phyloP scores from a whole-genome alignment of 2,329 filamentous ascomycete species.

The Pseudogymnoascus destructans region DNA sequence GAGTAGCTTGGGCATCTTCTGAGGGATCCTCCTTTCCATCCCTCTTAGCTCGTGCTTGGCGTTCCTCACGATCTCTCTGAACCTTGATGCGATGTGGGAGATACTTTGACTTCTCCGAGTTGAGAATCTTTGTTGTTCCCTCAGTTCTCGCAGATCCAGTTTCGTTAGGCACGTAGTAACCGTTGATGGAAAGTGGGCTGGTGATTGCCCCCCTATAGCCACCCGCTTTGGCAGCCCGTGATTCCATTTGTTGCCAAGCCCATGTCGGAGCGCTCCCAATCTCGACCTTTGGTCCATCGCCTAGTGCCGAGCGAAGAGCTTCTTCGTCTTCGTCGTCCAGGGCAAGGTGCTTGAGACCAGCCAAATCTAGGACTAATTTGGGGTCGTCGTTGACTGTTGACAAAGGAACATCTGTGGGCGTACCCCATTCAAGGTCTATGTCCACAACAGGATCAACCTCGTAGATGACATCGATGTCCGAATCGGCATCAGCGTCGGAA shows the following conservation, averaged over 20 bases:
- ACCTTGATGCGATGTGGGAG: constrained; percentile 95
- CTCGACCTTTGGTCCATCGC: constrained; percentile 29
- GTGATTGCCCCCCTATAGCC: constrained; percentile 35
- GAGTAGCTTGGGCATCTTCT: constrained; percentile 56
- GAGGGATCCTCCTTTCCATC: constrained; percentile 38
- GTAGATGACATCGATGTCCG: constrained; percentile 25
- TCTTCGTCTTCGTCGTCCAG: constrained; percentile 56
- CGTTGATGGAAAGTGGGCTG: constrained; percentile 37
- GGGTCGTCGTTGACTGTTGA: constrained; percentile 55
- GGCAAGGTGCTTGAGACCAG: constrained; percentile 55
- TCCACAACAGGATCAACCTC: constrained; percentile 26
- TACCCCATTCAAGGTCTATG: constrained; percentile 43
- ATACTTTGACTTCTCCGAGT: constrained; percentile 96
- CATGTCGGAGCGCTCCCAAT: constrained; percentile 48
- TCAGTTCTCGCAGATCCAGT: constrained; percentile 85
- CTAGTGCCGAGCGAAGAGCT: constrained; percentile 31
- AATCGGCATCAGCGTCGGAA: constrained; percentile 20
- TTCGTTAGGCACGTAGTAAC: constrained; percentile 71
- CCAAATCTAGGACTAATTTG: constrained; percentile 50
- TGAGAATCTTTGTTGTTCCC: constrained; percentile 86
- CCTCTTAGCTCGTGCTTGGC: constrained; percentile 62
- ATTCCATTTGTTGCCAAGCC: constrained; percentile 60
- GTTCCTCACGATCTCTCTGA: constrained; percentile 78
- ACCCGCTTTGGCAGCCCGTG: constrained; percentile 53
- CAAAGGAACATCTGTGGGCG: constrained; percentile 43